Evolutionary conservation across 495 filamentous ascomycete genomes (phyloP), one percentile per base, ranked within the genome.

Genomic region (Staphylotrichum tortipilum): DNA sequence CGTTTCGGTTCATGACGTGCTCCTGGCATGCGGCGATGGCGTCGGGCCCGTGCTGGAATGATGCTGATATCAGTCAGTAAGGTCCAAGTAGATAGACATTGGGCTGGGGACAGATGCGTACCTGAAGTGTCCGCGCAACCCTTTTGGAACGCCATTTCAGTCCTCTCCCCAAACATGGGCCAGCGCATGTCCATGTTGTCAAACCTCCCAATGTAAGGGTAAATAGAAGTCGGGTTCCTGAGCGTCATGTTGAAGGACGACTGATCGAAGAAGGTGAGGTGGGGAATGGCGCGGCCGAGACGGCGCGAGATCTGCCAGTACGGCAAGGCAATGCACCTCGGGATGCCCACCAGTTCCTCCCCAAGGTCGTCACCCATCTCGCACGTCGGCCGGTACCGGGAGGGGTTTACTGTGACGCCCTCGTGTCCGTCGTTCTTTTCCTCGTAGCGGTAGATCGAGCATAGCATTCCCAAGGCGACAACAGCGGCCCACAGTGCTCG

Each of bases 131-230:
- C 67, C 5, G 68, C 68, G 26, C 65, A 69, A 12, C 67, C 68
- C 41, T 68, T 71, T 2, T 66, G 62, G 49, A 78, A 78, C 22
- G 71, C 72, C 6, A 71, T 64, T 50, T 77, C 72, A 1, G 70
- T 68, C 18, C 69, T 61, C 60, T 77, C 71, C 36, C 72, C 67
- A 44, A 77, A 77, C 29, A 75, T 59, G 7, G 72, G 68, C 73
- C 73, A 77, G n/a, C 72, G 63, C 36, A 74, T 63, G 28, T 75
- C 73, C 66, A 71, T 77, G 46, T 77, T 75, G 39, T 75, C 71
- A 34, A 69, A 70, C 10, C 71, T 55, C 4, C 66, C 70, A 10
- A 73, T 50, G 36, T 77, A 77, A 21, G 73, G 73, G 50, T 69
- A 70, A 3, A 60, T 68, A 9, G 68, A 69, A 7, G 63, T 74